Evolutionary conservation across 2,329 filamentous ascomycete species (phyloP).

Genomic region (Trichoderma sp.): DNA sequence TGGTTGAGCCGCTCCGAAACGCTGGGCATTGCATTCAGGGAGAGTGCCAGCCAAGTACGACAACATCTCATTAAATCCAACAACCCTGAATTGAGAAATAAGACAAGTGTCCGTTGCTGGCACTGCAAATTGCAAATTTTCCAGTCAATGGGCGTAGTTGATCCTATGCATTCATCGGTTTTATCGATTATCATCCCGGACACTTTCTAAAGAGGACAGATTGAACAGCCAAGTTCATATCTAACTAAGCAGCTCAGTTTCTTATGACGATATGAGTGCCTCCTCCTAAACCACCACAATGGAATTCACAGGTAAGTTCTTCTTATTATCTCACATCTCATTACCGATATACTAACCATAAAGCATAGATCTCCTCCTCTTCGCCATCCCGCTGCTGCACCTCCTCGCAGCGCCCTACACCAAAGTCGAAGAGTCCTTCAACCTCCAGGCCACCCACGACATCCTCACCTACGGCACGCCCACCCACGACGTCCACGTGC

Average conservation of each 20-base stretch:
- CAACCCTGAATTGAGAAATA: not conserved
- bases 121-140: not conserved
- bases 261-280: not conserved
- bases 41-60: not conserved
- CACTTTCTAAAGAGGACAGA: not conserved
- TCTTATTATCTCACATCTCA: not conserved
- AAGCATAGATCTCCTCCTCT: slow-evolving; percentile 29
- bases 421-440: slow-evolving; percentile 98
- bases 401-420: slow-evolving; percentile 79
- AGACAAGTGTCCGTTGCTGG: not conserved
- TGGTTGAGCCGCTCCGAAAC: slow-evolving; percentile 35
- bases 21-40: too few relatives aligned
- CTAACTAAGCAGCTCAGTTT: not conserved
- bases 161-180: not conserved
- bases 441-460: slow-evolving; percentile 90
- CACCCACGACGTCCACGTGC: slow-evolving; percentile 48
- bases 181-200: too few relatives aligned
- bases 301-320: not conserved
- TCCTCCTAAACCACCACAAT: not conserved
- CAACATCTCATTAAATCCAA: not conserved
- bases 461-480: slow-evolving; percentile 79
- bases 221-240: too few relatives aligned
- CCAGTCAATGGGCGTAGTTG: too few relatives aligned
- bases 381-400: slow-evolving; percentile 65
- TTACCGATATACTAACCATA: not conserved